These are phyloP conservation scores for Fraxinus velutina DNA, from an alignment of 305 asterid genomes.

Conservation along the genomic window DNA sequence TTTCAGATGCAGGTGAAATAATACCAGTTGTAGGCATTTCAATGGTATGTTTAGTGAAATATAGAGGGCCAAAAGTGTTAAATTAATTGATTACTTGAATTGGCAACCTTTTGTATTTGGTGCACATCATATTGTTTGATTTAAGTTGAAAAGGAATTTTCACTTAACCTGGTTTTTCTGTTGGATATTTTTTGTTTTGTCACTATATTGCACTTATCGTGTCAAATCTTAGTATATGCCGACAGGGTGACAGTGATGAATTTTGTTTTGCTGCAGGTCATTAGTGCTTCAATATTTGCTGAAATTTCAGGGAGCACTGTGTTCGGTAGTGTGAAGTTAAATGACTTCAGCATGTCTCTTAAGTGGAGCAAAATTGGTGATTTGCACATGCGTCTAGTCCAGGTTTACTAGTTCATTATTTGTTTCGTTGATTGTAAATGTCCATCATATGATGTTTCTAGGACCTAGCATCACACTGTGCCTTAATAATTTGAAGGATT, in stretches of 20 bases:
- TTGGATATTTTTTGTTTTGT: background rate
- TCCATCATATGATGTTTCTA: background rate
- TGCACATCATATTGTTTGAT: background rate
- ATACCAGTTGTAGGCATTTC: constrained; percentile 76
- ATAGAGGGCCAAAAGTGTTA: background rate
- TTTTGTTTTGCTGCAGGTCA: constrained; percentile 1
- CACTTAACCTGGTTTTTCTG: constrained; percentile 7
- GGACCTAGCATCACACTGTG: constrained; percentile 3
- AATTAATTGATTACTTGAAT: background rate
- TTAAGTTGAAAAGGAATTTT: background rate
- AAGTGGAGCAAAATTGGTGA: constrained; percentile 86
- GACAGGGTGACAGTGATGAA: background rate
- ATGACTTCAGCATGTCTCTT: constrained; percentile 58
- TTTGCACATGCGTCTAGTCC: constrained; percentile 69
- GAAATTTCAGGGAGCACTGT: constrained; percentile 52
- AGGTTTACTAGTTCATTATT: constrained; percentile 44
- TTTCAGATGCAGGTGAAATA: constrained; percentile 53
- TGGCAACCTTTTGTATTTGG: background rate
- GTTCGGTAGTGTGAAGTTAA: constrained; percentile 51
- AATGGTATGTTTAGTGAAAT: constrained; percentile 40
- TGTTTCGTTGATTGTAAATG: background rate
- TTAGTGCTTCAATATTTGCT: constrained; percentile 32
- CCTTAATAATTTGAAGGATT: background rate
- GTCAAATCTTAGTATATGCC: background rate
- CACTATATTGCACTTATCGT: background rate